These are phyloP conservation scores for Rhizopogon salebrosus DNA, from an alignment of 768 basidiomycete species.

Conservation along the genomic window DNA sequence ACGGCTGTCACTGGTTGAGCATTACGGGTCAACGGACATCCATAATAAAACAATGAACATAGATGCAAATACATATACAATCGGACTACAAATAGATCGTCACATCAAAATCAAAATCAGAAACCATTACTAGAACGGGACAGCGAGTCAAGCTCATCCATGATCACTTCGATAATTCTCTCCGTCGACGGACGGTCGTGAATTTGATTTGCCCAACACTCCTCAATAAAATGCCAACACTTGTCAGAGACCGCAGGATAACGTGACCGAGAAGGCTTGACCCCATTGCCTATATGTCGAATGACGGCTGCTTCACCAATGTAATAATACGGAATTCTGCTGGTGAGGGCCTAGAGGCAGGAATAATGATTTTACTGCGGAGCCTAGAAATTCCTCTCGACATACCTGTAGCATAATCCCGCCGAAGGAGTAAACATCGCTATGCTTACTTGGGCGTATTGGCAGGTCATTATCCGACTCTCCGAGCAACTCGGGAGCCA, in stretches of 20 bases:
- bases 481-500: constrained; percentile 32
- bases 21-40: no score
- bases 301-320: constrained; percentile 13
- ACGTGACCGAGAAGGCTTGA: constrained; percentile 15
- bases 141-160: neutral
- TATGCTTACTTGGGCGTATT: constrained; percentile 7
- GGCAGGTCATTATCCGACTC: neutral
- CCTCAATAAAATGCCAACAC: constrained; percentile 37
- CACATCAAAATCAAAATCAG: neutral
- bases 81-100: neutral
- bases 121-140: neutral
- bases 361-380: constrained; percentile 18
- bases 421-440: constrained; percentile 41
- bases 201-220: constrained; percentile 31
- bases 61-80: no score
- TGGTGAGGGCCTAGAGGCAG: neutral
- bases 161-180: neutral
- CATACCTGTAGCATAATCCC: constrained; percentile 25
- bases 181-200: neutral
- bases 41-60: no score
- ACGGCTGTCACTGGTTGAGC: no score
- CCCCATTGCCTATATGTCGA: constrained; percentile 9
- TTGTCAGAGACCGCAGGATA: constrained; percentile 26
- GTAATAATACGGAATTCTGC: constrained; percentile 18
- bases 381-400: constrained; percentile 1